Evolutionary conservation across 495 filamentous ascomycete species (phyloP).

Genomic region (Aspergillus affinis): DNA sequence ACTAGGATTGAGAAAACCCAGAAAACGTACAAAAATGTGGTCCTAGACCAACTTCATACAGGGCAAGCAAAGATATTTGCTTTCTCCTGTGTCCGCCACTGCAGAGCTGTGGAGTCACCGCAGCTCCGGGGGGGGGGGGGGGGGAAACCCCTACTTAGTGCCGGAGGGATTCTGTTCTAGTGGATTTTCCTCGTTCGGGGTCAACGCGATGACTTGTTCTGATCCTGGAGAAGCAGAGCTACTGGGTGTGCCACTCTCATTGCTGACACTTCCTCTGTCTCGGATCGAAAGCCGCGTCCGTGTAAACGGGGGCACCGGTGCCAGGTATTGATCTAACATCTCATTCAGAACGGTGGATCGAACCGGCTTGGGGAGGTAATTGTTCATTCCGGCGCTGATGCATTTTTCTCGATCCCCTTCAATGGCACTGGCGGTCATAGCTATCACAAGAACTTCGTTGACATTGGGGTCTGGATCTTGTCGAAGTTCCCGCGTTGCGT

Average conservation of each 20-base stretch:
- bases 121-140: no score
- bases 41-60: no score
- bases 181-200: constrained; percentile 29
- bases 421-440: constrained; percentile 92
- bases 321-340: constrained; percentile 70
- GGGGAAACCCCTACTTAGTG: background rate
- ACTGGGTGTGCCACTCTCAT: constrained; percentile 35
- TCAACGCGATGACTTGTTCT: constrained; percentile 20
- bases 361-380: constrained; percentile 91
- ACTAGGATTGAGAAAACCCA: background rate
- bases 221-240: constrained; percentile 39
- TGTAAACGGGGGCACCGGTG: constrained; percentile 48
- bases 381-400: constrained; percentile 90
- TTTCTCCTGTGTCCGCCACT: background rate
- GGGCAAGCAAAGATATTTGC: no score
- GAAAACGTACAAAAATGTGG: background rate
- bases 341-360: constrained; percentile 69
- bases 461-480: constrained; percentile 71
- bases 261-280: constrained; percentile 34
- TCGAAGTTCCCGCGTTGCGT: constrained; percentile 79
- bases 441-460: constrained; percentile 77
- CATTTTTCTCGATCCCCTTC: constrained; percentile 91
- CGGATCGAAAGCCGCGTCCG: constrained; percentile 39
- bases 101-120: constrained; percentile 4
- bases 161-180: background rate